Evolutionary conservation across 352 stramenopile species (phyloP), one percentile per base, ranked within the genome.

Genomic region (Phytophthora podocarpi): DNA sequence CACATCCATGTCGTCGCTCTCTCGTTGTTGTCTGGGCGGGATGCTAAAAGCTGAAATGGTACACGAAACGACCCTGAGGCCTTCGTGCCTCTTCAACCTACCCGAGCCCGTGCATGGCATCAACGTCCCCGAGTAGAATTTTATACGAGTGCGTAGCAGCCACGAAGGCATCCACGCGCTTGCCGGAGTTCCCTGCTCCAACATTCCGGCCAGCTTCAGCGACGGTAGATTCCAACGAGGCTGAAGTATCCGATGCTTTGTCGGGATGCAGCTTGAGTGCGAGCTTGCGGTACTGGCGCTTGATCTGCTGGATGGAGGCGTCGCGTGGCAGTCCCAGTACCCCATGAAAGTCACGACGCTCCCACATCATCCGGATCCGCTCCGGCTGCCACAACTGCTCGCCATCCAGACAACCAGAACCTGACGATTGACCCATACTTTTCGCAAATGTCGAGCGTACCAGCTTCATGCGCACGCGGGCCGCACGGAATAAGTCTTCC

Each of bases 271-370:
- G 61, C 58, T 93, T 93, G 30, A 95, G 67, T 49, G 85, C 86
- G n/a, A 95, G 72, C 53, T 91, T 92, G 16, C 86, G 83, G 46
- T 93, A 95, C 43, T 95, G 86, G 2, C 76, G 76, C 70, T 95
- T 95, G 56, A 95, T 88, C 58, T 87, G 72, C 53, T 90, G 76
- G 11, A 62, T 64, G 0, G 80, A 79, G 10, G 83, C 83, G 20
- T 90, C 79, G 12, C 80, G 78, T 1, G 83, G 80, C 3, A 91
- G 64, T 9, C 85, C 85, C 8, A 95, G 42, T 31, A 95, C 85
- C 9, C 83, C 85, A 40, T 90, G 82, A 30, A 90, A 80, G 45
- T 95, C 85, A 35, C 78, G 81, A 1, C 85, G 81, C 16, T 90
- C 80, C 84, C 81, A 93, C 84, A 93, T 93, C 49, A 86, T 73